Base-by-base conservation (phyloP, 176 grass and related monocot species). In the Zea mays region DNA sequence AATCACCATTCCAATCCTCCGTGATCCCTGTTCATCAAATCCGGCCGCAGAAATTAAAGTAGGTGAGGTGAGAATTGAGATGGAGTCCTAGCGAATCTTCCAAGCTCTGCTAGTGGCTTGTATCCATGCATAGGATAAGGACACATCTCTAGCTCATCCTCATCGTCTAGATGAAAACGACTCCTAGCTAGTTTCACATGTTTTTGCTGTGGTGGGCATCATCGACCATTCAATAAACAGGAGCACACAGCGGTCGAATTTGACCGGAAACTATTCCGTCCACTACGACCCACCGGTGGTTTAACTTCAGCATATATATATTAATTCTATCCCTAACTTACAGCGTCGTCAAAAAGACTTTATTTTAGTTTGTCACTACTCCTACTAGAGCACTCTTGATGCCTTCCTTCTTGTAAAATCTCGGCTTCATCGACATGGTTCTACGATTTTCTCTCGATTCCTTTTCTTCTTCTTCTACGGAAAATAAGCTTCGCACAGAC, bases 91-190 rank as follows among this genome's bases (percentile, higher is more conserved):
- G 14, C 85, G 71, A 84, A 77, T 86, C 82, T 84, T 92, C 90
- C 84, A 82, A 85, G 77, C 87, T 67, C 59, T 52, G 35, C 35
- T 85, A 85, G 85, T 84, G 83, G 77, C 71, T n/a, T n/a, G n/a
- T 84, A 47, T 69, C 76, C 67, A 56, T 66, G 51, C 71, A 81
- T 82, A 72, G 57, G 85, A 80, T 87, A 85, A 54, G 37, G 81
- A 82, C 69, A 82, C 37, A 44, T 81, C 75, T 72, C 82, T 21
- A 7, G 4, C 19, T 13, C 55, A 81, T 88, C 65, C 71, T 81
- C 52, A 70, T 73, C 76, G 77, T 88, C 87, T 75, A 84, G 75
- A 86, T 69, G 87, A 90, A 66, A 88, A 78, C 45, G 90, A 86
- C 49, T 33, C 44, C n/a, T n/a, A n/a, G n/a, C 67, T 80, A 71